Base-by-base conservation (phyloP, 1,284 basidiomycete species). In the Cutaneotrichosporon curvatum region DNA sequence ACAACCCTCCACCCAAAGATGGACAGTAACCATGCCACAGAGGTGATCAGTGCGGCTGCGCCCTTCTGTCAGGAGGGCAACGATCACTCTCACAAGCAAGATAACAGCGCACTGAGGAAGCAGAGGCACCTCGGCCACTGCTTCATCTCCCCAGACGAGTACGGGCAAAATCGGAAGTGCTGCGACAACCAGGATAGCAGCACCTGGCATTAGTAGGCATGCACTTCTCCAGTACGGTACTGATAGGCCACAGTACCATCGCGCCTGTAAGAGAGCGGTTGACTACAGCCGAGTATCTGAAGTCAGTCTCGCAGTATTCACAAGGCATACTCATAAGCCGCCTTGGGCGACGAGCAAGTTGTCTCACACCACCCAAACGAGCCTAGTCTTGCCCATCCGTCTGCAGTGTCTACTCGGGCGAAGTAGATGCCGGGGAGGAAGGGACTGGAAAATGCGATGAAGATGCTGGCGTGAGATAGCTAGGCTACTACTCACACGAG, bases 1-100 rank as follows among this genome's bases (percentile, higher is more conserved):
- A 63, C 66, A 31, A 67, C 61, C 36, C 58, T 64, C 69, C 69
- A 71, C 2, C 69, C 69, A 34, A 61, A 60, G n/a, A 71, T 62
- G 20, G 59, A 60, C n/a, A 66, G 57, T 4, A 64, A 31, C 69
- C 69, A 71, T 8, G 59, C 53, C 2, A 53, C 18, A 25, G 45
- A 21, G 1, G 58, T 51, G 22, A 65, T 32, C 19, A 63, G 33
- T 4, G 23, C 22, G 33, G 33, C 22, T 4, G 14, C 19, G 6
- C 43, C 38, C 43, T 50, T 20, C 4, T 2, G 14, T 33, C 15
- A 30, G n/a, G 9, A n/a, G n/a, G n/a, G n/a, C n/a, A n/a, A n/a
- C n/a, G n/a, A n/a, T n/a, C n/a, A n/a, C n/a, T n/a, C n/a, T n/a
- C n/a, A n/a, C n/a, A n/a, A n/a, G n/a, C n/a, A n/a, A n/a, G n/a